Evolutionary conservation across 1,139 yeast species (phyloP).

Genomic region (Geotrichum bryndzae): DNA sequence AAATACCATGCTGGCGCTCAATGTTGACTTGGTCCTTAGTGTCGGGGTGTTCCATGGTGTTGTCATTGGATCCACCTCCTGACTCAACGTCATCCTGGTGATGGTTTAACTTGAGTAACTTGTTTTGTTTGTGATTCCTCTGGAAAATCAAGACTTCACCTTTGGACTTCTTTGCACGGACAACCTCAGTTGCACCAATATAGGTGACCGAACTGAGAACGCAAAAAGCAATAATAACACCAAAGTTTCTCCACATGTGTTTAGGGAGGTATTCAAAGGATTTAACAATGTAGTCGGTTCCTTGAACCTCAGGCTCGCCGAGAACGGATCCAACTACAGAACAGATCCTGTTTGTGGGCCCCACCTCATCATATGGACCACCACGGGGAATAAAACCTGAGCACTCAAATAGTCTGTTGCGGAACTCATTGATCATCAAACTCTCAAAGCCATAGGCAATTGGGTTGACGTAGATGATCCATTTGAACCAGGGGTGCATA

Average conservation of each 20-base stretch:
- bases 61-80: no score
- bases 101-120: constrained; percentile 28
- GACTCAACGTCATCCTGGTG: constrained; percentile 23
- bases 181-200: constrained; percentile 50
- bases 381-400: constrained; percentile 45
- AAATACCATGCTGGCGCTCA: constrained; percentile 41
- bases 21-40: constrained; percentile 3
- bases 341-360: constrained; percentile 45
- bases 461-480: constrained; percentile 48
- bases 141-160: constrained; percentile 72
- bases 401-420: constrained; percentile 40
- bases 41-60: no score
- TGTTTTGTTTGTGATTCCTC: constrained; percentile 18
- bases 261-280: constrained; percentile 44
- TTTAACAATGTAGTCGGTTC: constrained; percentile 46
- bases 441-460: constrained; percentile 44
- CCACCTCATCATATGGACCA: constrained; percentile 38
- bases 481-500: constrained; percentile 49
- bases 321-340: constrained; percentile 53
- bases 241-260: constrained; percentile 77
- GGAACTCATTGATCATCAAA: constrained; percentile 38
- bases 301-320: constrained; percentile 50
- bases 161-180: constrained; percentile 68
- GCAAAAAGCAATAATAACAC: constrained; percentile 52
- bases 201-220: constrained; percentile 50